Evolutionary conservation across 2,329 filamentous ascomycete species (phyloP), one percentile per base, ranked within the genome.

Genomic region (Phialophora expanda): DNA sequence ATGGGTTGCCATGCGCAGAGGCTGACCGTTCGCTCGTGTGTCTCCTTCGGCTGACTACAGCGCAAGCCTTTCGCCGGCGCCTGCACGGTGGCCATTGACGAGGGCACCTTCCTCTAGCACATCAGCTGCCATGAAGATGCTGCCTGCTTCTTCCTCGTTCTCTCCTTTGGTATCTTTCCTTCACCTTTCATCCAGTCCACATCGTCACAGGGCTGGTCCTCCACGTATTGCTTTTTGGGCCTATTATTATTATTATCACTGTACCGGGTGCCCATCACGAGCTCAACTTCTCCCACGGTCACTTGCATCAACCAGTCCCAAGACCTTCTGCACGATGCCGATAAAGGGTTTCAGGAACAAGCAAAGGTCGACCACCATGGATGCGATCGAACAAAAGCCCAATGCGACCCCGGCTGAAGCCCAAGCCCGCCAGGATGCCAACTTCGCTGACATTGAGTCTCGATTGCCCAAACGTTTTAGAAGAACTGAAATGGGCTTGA

Each of bases 331-430:
- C 58, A 67, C 51, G 24, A 67, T 69, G 67, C 41, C 61, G 28
- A 55, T 55, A 28, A 55, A 30, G 9, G 28, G 53, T 28, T 32
- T 55, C 20, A 68, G 44, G 34, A 46, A 51, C 57, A 65, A 60
- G 53, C 44, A 28, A 20, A 62, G 62, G 61, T 65, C 68, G 32
- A 17, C 55, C 4, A 30, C 12, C 22, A 44, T 54, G 32, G 69
- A 73, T 41, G 63, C 68, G 53, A 50, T 53, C 20, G 64, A 69
- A n/a, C 70, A 72, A 66, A 64, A 68, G 34, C 50, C 65, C 59
- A 56, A 71, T 62, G 73, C 72, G 61, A 69, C 71, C 22, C 62
- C 66, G 24, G 56, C 70, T 8, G 74, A 75, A 55, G 63, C 67
- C 22, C 62, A 71, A 62, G 71, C 72, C 24, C 72, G 74, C 57